Evolutionary conservation across 2,329 filamentous ascomycete genomes (phyloP), one percentile per base, ranked within the genome.

Genomic region (Trichoderma sp.): DNA sequence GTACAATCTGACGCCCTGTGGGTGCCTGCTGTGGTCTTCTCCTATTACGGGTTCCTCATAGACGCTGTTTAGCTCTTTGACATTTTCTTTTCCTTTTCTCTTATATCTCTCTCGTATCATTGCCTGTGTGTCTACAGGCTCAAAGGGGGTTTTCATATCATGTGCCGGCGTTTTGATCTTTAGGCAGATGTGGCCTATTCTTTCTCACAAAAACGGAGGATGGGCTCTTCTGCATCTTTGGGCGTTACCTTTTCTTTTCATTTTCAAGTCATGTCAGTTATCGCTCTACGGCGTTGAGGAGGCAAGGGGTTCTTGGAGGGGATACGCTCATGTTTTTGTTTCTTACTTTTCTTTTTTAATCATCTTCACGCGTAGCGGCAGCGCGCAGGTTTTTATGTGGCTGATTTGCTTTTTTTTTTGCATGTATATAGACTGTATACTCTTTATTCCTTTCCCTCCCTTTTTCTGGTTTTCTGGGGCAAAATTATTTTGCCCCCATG

Each of bases 11-110:
- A 89, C 86, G 74, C 83, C 86, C 45, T 90, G 89, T 73, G 88
- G 87, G 9, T 90, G 89, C 77, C 83, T 89, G 77, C 90, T 88
- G 88, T 89, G 85, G 83, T 82, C 86, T 65, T 85, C 84, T 21
- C 1, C 24, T 9, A 8, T 14, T 2, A 14, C 56, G 16, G 41
- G 9, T 8, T 14, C 31, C 8, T 11, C 6, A 27, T 71, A 24
- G 35, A 62, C 7, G 56, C 38, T 45, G 35, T 18, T 33, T 1
- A n/a, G 24, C 6, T 38, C 12, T 18, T 64, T 33, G 8, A 5
- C n/a, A 1, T 38, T 27, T 35, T 35, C 9, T 27, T 35, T 50
- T 12, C 6, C 21, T 8, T 9, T 21, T 64, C 11, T 14, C 31
- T 18, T 18, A 4, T 62, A 29, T 45, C 41, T 41, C 59, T 62